Evolutionary conservation across 2,329 filamentous ascomycete genomes (phyloP).

Genomic region (Zasmidium citrigriseum): DNA sequence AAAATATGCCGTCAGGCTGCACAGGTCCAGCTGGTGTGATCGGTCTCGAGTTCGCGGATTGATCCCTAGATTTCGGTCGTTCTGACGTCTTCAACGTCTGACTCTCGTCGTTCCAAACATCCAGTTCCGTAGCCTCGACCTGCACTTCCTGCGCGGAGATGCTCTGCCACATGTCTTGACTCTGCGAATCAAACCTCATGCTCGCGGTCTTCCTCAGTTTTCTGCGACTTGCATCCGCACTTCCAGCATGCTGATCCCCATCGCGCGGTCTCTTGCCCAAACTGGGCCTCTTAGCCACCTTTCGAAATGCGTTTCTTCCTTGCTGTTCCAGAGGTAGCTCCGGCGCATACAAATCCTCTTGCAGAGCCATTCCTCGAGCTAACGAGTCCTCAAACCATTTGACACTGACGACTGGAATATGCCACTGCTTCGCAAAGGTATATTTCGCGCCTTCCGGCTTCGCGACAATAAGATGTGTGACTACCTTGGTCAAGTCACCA

Average conservation of each 20-base stretch:
- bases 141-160: constrained; percentile 58
- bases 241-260: constrained; percentile 28
- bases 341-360: constrained; percentile 83
- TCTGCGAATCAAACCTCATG: constrained; percentile 76
- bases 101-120: constrained; percentile 29
- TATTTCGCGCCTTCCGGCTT: constrained; percentile 87
- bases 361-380: constrained; percentile 83
- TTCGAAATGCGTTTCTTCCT: constrained; percentile 69
- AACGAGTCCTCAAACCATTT: constrained; percentile 86
- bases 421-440: constrained; percentile 80
- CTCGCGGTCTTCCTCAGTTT: constrained; percentile 89
- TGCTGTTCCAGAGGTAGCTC: constrained; percentile 68
- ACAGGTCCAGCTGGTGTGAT: not conserved
- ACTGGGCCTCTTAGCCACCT: constrained; percentile 40
- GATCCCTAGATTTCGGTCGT: constrained; percentile 1
- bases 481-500: constrained; percentile 79
- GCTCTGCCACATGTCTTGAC: constrained; percentile 85
- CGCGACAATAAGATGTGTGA: constrained; percentile 84
- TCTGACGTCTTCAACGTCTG: constrained; percentile 12
- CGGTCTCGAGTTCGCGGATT: not conserved
- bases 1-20: constrained; percentile 30
- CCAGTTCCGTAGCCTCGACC: constrained; percentile 21
- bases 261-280: constrained; percentile 62
- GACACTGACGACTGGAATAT: constrained; percentile 73
- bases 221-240: constrained; percentile 56